Percentiles rank a stretch among this genome's conserved stretches.
phyloP scores from a whole-genome alignment of 805 yeast species.

The Candida alai region DNA sequence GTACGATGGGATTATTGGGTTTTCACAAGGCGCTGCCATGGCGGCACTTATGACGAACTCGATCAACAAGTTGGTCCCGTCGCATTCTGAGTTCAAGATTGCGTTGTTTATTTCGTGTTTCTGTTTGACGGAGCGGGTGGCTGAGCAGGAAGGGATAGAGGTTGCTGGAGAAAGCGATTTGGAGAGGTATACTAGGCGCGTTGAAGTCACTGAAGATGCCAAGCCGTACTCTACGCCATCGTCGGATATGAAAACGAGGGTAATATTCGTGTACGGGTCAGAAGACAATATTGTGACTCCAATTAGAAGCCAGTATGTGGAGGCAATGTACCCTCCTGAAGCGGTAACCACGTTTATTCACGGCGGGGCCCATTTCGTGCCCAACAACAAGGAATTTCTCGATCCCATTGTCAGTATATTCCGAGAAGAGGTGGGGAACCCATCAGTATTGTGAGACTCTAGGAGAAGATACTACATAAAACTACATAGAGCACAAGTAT shows the following conservation, averaged over 20 bases:
- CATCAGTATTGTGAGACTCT: constrained; percentile 9
- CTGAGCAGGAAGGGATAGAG: constrained; percentile 13
- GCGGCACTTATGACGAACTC: constrained; percentile 25
- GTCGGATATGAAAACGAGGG: constrained; percentile 17
- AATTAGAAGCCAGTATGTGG: constrained; percentile 24
- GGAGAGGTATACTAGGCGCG: constrained; percentile 17
- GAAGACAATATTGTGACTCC: constrained; percentile 32
- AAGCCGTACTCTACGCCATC: constrained; percentile 17
- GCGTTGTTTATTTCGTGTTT: constrained; percentile 33
- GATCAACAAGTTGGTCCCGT: constrained; percentile 19
- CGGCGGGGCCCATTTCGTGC: constrained; percentile 38
- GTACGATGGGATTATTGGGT: constrained; percentile 39
- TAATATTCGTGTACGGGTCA: constrained; percentile 27
- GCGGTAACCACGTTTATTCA: constrained; percentile 19
- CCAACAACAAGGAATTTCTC: constrained; percentile 15
- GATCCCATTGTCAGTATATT: constrained; percentile 15
- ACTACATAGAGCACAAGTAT: not conserved
- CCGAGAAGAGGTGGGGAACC: constrained; percentile 9
- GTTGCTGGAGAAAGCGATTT: too few relatives aligned
- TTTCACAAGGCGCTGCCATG: constrained; percentile 43
- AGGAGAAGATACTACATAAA: too few relatives aligned
- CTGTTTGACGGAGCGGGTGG: constrained; percentile 27
- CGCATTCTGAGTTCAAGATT: constrained; percentile 23
- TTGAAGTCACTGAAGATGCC: constrained; percentile 17
- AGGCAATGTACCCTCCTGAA: constrained; percentile 14